A percentile compares a stretch with the other conserved stretches of the same genome.
phyloP scores from a whole-genome alignment of 1,139 yeast species.

The Taiozyma sp. region DNA sequence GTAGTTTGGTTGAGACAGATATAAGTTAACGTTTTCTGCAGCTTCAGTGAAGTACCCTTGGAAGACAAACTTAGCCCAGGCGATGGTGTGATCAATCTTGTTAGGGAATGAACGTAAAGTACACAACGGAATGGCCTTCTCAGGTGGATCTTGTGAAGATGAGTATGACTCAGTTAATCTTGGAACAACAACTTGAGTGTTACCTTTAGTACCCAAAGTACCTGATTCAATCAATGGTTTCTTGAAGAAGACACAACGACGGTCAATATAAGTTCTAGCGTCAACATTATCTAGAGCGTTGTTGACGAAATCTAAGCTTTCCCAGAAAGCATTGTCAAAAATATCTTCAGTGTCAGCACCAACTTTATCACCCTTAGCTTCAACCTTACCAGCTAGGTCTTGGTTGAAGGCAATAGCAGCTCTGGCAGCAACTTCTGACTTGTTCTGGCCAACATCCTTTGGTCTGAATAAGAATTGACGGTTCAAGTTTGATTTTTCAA shows the following conservation, averaged over 20 bases:
- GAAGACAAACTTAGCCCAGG: constrained; percentile 96
- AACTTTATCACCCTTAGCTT: constrained; percentile 77
- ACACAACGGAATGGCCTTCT: constrained; percentile 94
- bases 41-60: constrained; percentile 90
- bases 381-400: constrained; percentile 72
- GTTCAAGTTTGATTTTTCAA: constrained; percentile 92
- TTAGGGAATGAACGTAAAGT: constrained; percentile 96
- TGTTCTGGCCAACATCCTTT: constrained; percentile 87
- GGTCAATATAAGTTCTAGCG: constrained; percentile 96
- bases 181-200: constrained; percentile 95
- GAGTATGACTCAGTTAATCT: constrained; percentile 91
- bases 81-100: constrained; percentile 97
- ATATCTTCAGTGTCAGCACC: constrained; percentile 90
- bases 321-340: constrained; percentile 88
- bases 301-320: constrained; percentile 76
- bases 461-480: constrained; percentile 95
- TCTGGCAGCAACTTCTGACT: constrained; percentile 84
- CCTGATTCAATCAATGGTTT: constrained; percentile 95
- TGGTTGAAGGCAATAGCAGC: constrained; percentile 89
- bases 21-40: constrained; percentile 89
- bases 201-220: constrained; percentile 97
- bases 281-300: constrained; percentile 97
- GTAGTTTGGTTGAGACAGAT: constrained; percentile 87
- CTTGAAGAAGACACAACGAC: constrained; percentile 90
- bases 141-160: constrained; percentile 98